A percentile compares a stretch with the other conserved stretches of the same genome.
These are phyloP conservation scores for Lophium mytilinum DNA, from an alignment of 495 filamentous ascomycete genomes.

Conservation along the genomic window DNA sequence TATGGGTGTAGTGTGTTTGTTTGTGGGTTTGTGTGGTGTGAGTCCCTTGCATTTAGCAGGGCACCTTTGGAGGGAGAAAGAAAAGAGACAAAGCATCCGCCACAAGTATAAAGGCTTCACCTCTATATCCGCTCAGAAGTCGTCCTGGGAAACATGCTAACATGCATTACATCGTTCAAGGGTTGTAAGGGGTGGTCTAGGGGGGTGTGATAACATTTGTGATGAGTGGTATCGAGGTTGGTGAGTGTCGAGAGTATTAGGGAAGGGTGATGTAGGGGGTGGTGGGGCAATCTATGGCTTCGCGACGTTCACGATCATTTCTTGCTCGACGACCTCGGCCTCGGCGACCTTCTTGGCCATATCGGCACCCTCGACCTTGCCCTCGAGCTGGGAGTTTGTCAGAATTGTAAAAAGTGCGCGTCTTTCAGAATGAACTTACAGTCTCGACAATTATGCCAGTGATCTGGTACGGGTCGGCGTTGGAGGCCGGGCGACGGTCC, in stretches of 20 bases:
- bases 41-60: too few relatives aligned
- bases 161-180: not conserved
- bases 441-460: constrained; percentile 88
- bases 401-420: not conserved
- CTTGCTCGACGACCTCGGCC: constrained; percentile 19
- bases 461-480: constrained; percentile 94
- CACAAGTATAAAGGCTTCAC: too few relatives aligned
- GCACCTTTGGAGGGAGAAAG: too few relatives aligned
- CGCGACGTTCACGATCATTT: constrained; percentile 24
- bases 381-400: constrained; percentile 22
- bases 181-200: not conserved
- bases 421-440: not conserved
- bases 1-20: not conserved
- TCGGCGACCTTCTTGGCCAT: constrained; percentile 25
- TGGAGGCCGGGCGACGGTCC: constrained; percentile 89
- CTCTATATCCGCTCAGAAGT: too few relatives aligned
- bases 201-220: not conserved
- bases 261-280: not conserved
- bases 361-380: constrained; percentile 35
- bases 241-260: not conserved
- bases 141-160: too few relatives aligned
- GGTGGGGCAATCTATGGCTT: constrained; percentile 26
- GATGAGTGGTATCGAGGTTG: not conserved
- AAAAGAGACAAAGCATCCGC: too few relatives aligned
- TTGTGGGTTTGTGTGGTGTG: too few relatives aligned